A percentile compares a stretch with the other conserved stretches of the same genome.
These are phyloP conservation scores for Aegilops bicornis DNA, from an alignment of 176 grass and related monocot genomes.

Conservation along the genomic window DNA sequence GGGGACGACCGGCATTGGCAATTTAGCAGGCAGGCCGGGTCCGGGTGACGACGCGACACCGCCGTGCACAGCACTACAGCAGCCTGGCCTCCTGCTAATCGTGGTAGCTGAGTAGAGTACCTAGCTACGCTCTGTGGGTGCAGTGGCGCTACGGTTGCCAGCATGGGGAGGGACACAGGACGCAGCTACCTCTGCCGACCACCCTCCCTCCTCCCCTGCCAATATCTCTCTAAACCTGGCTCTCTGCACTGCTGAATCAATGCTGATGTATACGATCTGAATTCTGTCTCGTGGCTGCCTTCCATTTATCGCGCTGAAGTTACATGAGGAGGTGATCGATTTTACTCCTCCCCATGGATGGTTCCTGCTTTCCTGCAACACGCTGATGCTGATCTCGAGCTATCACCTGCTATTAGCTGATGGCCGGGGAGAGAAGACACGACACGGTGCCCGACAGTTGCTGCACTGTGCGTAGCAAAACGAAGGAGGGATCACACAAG, in stretches of 20 bases:
- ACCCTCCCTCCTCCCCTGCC: background rate
- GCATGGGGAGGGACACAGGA: background rate
- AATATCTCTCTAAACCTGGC: background rate
- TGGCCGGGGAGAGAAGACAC: no score
- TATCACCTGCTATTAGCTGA: no score
- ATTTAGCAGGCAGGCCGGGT: conserved; percentile 13
- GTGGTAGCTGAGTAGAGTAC: background rate
- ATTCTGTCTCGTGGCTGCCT: background rate
- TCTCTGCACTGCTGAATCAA: no score
- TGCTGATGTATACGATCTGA: background rate
- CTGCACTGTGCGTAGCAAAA: no score
- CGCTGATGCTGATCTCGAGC: no score
- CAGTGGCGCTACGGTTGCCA: background rate
- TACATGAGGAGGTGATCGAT: no score
- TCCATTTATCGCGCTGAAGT: background rate
- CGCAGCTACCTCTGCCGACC: conserved; percentile 19
- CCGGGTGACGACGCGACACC: conserved; percentile 36
- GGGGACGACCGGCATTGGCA: background rate
- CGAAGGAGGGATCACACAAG: no score
- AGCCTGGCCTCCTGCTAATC: background rate
- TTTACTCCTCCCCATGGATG: no score
- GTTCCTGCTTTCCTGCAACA: no score
- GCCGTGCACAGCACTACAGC: background rate
- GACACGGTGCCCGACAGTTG: no score
- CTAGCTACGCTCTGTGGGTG: background rate